Evolutionary conservation across 2,329 filamentous ascomycete species (phyloP), one percentile per base, ranked within the genome.

Genomic region (Pseudogymnoascus sp.): DNA sequence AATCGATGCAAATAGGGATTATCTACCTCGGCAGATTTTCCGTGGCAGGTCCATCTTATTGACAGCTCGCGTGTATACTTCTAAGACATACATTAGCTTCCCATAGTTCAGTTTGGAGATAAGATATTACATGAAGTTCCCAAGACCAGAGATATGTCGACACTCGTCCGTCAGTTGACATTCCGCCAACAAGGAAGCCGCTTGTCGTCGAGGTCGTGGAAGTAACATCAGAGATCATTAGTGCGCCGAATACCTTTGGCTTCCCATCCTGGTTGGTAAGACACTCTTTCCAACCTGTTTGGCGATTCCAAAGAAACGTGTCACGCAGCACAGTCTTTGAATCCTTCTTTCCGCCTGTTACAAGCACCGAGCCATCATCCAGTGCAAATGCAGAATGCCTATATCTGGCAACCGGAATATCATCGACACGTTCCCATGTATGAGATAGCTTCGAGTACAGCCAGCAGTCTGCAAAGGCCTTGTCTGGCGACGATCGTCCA

Each of bases 401-500:
- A 74, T 89, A 96, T 23, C 92, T 79, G 8, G 88, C 82, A n/a
- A 78, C 69, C 0, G 88, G 87, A n/a, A 96, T 78, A 68, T 84
- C 81, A 63, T 87, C 79, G 12, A 84, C 81, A 66, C 78, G 80
- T 63, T 80, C 78, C 91, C 91, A 96, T 12, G 72, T 30, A 45
- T 73, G 73, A 2, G 69, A 66, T 3, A 79, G 79, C 60, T 81
- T 81, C 60, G 82, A 79, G 66, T 87, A 84, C 1, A 92, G 68
- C 91, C 91, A 97, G 68, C 89, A 92, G 72, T 94, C 90, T 36
- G 78, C 78, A 42, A 91, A 77, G 1, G 85, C 85, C 30, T 80
- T 81, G 11, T 85, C 80, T 4, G 92, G 92, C 6, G 91, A 93
- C n/a, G 82, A 80, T 64, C 92, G 83, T 4, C 93, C 93, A 23